A percentile compares a stretch with the other conserved stretches of the same genome.
Evolutionary conservation across 441 rosid genomes (phyloP).

Genomic region (Erysimum pusillum): DNA sequence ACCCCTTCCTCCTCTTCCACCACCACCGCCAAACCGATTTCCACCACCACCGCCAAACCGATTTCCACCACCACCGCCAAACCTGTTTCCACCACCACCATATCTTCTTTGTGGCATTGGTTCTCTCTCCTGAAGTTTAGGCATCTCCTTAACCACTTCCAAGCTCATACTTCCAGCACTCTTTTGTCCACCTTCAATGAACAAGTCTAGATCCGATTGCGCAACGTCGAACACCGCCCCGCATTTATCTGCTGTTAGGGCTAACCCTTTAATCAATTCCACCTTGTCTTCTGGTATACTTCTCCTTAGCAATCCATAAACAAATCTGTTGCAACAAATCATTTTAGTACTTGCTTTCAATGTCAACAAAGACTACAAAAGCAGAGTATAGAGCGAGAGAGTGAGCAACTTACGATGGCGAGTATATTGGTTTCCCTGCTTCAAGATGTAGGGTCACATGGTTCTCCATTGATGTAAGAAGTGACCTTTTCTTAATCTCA

Average conservation of each 20-base stretch:
- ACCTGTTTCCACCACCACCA: constrained; percentile 52
- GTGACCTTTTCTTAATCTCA: constrained; percentile 88
- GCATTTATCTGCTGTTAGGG: constrained; percentile 80
- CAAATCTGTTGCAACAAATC: constrained; percentile 57
- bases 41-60: constrained; percentile 42
- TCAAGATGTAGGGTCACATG: constrained; percentile 81
- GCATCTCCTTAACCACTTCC: constrained; percentile 71
- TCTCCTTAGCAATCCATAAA: constrained; percentile 73
- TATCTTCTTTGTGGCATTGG: constrained; percentile 67
- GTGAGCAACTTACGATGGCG: constrained; percentile 69
- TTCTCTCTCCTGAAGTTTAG: constrained; percentile 80
- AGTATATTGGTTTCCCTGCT: constrained; percentile 68
- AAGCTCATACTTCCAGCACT: constrained; percentile 74
- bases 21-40: constrained; percentile 36
- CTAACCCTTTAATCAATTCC: constrained; percentile 69
- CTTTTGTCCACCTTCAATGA: constrained; percentile 68
- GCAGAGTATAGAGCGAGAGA: neutral
- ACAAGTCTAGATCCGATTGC: constrained; percentile 64
- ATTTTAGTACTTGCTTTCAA: constrained; percentile 4
- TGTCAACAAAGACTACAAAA: neutral
- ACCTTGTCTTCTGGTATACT: constrained; percentile 88
- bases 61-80: constrained; percentile 52
- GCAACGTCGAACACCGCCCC: constrained; percentile 90
- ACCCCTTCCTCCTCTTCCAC: constrained; percentile 57
- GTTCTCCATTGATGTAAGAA: constrained; percentile 85